Evolutionary conservation across 345 rosid species (phyloP).

Genomic region (Gossypium rotundifolium): DNA sequence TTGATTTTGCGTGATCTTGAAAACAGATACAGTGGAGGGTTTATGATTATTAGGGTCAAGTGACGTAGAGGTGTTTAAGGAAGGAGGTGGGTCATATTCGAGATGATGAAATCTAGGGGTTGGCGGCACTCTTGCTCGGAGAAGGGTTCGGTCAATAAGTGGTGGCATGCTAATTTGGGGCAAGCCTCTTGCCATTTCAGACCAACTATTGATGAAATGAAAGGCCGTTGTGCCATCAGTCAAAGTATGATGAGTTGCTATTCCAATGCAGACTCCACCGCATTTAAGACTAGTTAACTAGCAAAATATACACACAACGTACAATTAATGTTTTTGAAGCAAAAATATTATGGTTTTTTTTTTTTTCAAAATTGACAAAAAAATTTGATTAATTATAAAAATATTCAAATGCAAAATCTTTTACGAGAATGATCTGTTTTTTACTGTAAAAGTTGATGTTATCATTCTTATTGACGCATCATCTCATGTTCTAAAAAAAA

Average conservation of each 20-base stretch:
- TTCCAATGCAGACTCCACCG: neutral
- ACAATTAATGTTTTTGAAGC: neutral
- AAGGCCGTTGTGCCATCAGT: neutral
- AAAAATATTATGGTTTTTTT: too few species aligned
- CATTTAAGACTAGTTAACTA: neutral
- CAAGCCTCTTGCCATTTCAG: neutral
- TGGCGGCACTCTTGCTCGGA: neutral
- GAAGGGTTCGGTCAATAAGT: neutral
- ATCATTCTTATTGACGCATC: rapidly evolving
- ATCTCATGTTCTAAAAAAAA: too few species aligned
- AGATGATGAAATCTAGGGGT: neutral
- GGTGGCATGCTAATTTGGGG: neutral
- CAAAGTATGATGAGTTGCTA: neutral
- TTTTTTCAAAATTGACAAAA: too few species aligned
- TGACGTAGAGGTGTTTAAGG: neutral
- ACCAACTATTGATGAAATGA: neutral
- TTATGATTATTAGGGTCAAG: neutral
- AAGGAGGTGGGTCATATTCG: neutral
- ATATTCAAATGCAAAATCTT: too few species aligned
- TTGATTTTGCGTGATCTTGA: neutral
- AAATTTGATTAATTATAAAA: too few species aligned
- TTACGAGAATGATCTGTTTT: rapidly evolving
- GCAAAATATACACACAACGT: neutral
- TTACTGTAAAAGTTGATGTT: rapidly evolving
- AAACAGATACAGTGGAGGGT: neutral